These are phyloP conservation scores for Nakaseomyces sp. DNA, from an alignment of 1,139 yeast genomes.

Conservation along the genomic window DNA sequence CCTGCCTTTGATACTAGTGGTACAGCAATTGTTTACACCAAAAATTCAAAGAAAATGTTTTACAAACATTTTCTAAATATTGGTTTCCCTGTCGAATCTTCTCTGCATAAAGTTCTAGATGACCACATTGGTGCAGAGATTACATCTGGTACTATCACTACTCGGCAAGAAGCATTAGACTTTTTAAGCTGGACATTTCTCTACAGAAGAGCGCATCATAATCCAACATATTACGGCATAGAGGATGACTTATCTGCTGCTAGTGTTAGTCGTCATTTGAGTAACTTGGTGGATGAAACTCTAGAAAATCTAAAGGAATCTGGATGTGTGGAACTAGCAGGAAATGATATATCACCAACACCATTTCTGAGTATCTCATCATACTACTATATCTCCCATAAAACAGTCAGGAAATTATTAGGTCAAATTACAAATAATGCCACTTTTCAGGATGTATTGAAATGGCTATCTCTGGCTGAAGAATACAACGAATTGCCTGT, in stretches of 20 bases:
- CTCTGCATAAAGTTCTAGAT: slow-evolving; percentile 84
- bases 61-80: slow-evolving; percentile 90
- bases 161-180: slow-evolving; percentile 84
- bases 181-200: slow-evolving; percentile 93
- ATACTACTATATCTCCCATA: slow-evolving; percentile 88
- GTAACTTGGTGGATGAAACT: slow-evolving; percentile 61
- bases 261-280: slow-evolving; percentile 64
- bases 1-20: slow-evolving; percentile 96
- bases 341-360: slow-evolving; percentile 50
- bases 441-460: slow-evolving; percentile 59
- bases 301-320: slow-evolving; percentile 63
- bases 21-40: slow-evolving; percentile 88
- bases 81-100: slow-evolving; percentile 97
- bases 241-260: slow-evolving; percentile 52
- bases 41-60: slow-evolving; percentile 82
- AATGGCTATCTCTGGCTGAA: slow-evolving; percentile 65
- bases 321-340: slow-evolving; percentile 52
- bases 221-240: slow-evolving; percentile 90
- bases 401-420: slow-evolving; percentile 66
- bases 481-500: slow-evolving; percentile 93
- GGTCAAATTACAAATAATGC: slow-evolving; percentile 43
- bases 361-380: slow-evolving; percentile 81
- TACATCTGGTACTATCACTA: slow-evolving; percentile 72
- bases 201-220: slow-evolving; percentile 86
- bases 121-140: slow-evolving; percentile 97